Evolutionary conservation across 768 basidiomycete species (phyloP), one percentile per base, ranked within the genome.

Genomic region (Dioszegia crocea): DNA sequence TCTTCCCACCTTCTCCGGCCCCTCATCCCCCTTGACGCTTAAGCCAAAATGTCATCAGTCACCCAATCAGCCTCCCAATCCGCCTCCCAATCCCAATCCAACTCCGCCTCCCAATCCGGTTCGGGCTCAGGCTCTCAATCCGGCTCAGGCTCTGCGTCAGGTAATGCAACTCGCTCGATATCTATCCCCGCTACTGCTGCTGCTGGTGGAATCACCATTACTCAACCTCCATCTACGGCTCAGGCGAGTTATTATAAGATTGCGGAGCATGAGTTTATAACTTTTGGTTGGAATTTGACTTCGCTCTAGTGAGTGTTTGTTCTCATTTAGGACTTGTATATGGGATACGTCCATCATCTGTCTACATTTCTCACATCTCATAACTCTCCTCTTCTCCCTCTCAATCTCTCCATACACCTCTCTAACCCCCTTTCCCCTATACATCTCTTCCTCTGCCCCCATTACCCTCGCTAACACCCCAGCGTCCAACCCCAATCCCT

Each of bases 251-350:
- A 84, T 80, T 94, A 85, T 81, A 91, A 92, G 82, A 88, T 96
- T 71, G 88, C 89, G 0, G 79, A 80, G 0, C 80, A 80, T 49
- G 82, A 89, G 63, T 78, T 80, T 60, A 84, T 96, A 71, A 94
- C 91, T 21, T 89, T 96, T 75, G 92, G 82, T 11, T 96, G 91
- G 93, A 91, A 90, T 77, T 83, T 91, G 68, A 89, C 89, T 16
- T 81, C 81, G 57, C 79, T 97, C 40, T 78, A 87, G 71, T 73
- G 64, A 71, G 72, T 69, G n/a, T n/a, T n/a, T n/a, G n/a, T n/a
- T n/a, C n/a, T n/a, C n/a, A n/a, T n/a, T n/a, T n/a, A n/a, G n/a
- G n/a, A n/a, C n/a, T n/a, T n/a, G n/a, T n/a, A n/a, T n/a, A n/a
- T n/a, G n/a, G n/a, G n/a, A n/a, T n/a, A n/a, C n/a, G n/a, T 23